Conservation (phyloP, 208 protist genomes). For the Acanthamoeba triangularis region DNA sequence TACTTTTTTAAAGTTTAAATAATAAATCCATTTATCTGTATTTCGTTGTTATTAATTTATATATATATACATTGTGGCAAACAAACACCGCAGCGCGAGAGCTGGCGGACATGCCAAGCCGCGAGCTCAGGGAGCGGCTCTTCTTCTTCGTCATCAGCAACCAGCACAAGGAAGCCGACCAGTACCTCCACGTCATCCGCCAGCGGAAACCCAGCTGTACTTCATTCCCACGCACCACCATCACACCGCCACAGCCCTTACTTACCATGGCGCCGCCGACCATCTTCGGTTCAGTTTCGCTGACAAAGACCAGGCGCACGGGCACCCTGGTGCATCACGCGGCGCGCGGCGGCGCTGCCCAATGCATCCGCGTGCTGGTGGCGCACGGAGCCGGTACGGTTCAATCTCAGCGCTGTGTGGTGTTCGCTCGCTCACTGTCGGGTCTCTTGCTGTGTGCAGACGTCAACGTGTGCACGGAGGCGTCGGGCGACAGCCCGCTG, state of each 20-base stretch:
- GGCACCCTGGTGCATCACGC: constrained; percentile 36
- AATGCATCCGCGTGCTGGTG: constrained; percentile 26
- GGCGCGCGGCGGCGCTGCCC: neutral
- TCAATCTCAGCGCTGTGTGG: too few relatives aligned
- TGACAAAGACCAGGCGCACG: neutral
- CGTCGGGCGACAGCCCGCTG: neutral
- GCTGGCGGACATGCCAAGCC: neutral
- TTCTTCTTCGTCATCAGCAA: constrained; percentile 62
- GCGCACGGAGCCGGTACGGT: constrained; percentile 4
- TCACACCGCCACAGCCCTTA: neutral
- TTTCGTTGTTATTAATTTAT: too few relatives aligned
- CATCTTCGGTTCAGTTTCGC: neutral
- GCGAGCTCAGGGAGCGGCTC: constrained; percentile 16
- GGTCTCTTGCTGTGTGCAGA: neutral
- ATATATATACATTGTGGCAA: neutral
- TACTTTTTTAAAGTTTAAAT: neutral
- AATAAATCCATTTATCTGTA: neutral
- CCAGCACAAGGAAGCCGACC: constrained; percentile 19
- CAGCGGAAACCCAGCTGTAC: neutral
- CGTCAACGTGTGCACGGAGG: neutral
- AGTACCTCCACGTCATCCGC: neutral
- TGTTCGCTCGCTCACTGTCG: neutral
- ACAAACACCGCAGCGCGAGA: neutral
- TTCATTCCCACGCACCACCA: neutral
- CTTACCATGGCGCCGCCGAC: neutral